Evolutionary conservation across 2,329 filamentous ascomycete genomes (phyloP), one percentile per base, ranked within the genome.

Genomic region (Camillea tinctor): DNA sequence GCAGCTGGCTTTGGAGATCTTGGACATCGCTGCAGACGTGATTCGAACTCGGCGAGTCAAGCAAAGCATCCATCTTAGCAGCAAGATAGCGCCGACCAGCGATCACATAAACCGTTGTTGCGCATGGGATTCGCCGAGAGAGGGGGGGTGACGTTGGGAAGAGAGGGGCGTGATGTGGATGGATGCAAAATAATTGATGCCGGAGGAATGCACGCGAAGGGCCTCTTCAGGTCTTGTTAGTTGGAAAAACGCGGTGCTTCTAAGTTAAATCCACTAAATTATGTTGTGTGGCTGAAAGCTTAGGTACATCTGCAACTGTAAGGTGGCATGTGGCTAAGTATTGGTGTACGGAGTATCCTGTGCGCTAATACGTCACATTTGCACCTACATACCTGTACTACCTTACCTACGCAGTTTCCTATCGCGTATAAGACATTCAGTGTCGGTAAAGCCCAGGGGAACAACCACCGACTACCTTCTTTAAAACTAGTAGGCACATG

Each of bases 1-100:
- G 75, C 22, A 87, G 71, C n/a, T 77, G 77, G 21, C 66, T 64
- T 63, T 80, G 76, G 6, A 87, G 71, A 24, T 86, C 81, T 19
- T 80, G 77, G 51, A 76, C 60, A 5, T 77, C 79, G 55, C 59
- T 65, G 69, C 77, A 79, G 11, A 68, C 59, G 21, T 68, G 61
- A 55, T 70, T 74, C 1, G 64, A 66, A 56, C 68, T 69, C 58
- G 68, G 62, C 24, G 70, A 66, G 56, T 72, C 74, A 23, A 75
- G 52, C 11, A 75, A 63, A 24, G 66, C 69, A 20, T 75, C 73
- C 68, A 74, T 74, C 44, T 56, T 61, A 56, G 48, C 56, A 52
- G 55, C 23, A 13, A 54, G 23, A 23, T 20, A 8, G 50, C 23
- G 11, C 17, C 22, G 30, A 19, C 21, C 17, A 52, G 52, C 13